These are phyloP conservation scores for Stramenopiles sp. DNA, from an alignment of 352 stramenopile genomes.

Conservation along the genomic window DNA sequence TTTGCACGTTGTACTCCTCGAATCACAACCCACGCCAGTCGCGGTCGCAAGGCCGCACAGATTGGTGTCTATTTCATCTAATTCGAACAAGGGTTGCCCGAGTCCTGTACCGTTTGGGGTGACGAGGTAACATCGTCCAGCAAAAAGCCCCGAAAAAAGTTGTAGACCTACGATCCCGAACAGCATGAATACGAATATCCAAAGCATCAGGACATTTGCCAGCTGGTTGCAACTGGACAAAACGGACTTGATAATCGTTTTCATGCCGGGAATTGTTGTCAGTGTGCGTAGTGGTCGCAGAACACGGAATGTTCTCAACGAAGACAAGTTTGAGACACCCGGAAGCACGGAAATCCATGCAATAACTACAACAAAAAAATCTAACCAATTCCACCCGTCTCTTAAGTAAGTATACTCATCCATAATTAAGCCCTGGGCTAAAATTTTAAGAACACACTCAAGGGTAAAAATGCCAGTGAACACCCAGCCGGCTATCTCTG, in stretches of 20 bases:
- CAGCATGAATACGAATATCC: not conserved
- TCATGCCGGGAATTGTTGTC: constrained; percentile 43
- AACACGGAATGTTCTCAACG: constrained; percentile 8
- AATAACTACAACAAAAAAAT: constrained; percentile 12
- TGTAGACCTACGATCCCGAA: constrained; percentile 3
- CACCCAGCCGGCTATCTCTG: not conserved
- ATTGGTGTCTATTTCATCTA: not conserved
- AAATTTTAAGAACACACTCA: not conserved
- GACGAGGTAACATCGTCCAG: constrained; percentile 11
- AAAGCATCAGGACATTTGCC: not conserved
- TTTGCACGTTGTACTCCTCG: not conserved
- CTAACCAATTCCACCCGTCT: constrained; percentile 11
- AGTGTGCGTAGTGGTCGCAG: constrained; percentile 54
- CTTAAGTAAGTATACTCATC: not conserved
- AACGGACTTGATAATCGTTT: constrained; percentile 11
- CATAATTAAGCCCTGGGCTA: no score
- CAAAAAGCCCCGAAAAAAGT: constrained; percentile 11
- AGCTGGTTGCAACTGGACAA: constrained; percentile 5
- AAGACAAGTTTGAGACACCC: not conserved
- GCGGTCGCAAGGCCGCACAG: not conserved
- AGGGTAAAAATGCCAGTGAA: constrained; percentile 9
- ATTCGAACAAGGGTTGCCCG: not conserved
- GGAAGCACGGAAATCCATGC: not conserved
- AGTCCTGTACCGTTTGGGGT: not conserved
- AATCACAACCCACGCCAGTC: not conserved